Conservation (phyloP, 441 rosid species). For the Pelargonium cotyledonis region DNA sequence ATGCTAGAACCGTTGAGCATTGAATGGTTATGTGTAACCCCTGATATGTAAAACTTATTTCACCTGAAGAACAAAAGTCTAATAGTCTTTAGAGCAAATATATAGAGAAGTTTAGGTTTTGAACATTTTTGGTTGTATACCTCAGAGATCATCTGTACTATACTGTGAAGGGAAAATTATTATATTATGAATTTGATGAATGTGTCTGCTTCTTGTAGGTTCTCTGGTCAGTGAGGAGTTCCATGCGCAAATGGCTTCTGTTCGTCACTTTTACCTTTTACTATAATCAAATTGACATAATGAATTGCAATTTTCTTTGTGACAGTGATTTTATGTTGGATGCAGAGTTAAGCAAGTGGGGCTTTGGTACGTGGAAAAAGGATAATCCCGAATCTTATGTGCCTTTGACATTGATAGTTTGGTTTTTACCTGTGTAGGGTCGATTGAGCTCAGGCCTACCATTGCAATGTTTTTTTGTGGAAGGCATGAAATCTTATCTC, state of each 20-base stretch:
- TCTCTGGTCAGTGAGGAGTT: not conserved
- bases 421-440: not conserved
- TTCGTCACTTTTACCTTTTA: not conserved
- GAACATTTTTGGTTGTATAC: not conserved
- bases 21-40: not conserved
- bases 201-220: not conserved
- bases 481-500: slow-evolving; percentile 5
- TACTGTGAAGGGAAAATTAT: not conserved
- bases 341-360: not conserved
- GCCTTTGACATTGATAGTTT: not conserved
- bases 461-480: not conserved
- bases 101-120: not conserved
- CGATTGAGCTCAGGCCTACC: not conserved
- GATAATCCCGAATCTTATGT: not conserved
- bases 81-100: too few species aligned
- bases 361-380: not conserved
- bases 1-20: not conserved
- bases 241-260: not conserved
- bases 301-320: not conserved
- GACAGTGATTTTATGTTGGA: not conserved
- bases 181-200: not conserved
- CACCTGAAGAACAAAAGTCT: not conserved
- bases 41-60: not conserved
- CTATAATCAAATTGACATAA: not conserved
- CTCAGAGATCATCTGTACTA: not conserved